Evolutionary conservation across 1,284 basidiomycete genomes (phyloP).

Genomic region (Cutaneotrichosporon dermatis): DNA sequence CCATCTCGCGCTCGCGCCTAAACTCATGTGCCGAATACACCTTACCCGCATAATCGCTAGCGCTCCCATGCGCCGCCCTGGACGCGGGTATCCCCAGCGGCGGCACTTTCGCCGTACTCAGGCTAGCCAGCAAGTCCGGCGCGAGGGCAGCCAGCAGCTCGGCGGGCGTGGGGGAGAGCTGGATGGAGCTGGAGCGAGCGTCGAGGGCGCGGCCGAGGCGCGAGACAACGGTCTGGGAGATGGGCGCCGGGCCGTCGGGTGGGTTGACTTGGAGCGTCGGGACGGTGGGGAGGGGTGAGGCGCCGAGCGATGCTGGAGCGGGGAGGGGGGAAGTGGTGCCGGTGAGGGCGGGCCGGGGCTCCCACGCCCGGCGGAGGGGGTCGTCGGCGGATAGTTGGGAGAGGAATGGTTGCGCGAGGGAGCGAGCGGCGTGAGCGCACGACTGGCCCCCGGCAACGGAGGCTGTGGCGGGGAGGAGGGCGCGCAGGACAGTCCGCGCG

Average conservation of each 20-base stretch:
- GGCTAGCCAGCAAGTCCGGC: conserved; percentile 9
- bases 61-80: conserved; percentile 5
- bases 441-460: not conserved
- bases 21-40: conserved; percentile 28
- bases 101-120: conserved; percentile 8
- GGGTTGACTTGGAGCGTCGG: not conserved
- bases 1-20: conserved; percentile 17
- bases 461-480: conserved; percentile 2
- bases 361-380: conserved; percentile 2
- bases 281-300: not conserved
- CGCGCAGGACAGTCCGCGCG: conserved; percentile 4
- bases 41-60: conserved; percentile 20
- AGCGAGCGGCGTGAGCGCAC: not conserved
- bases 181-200: not conserved
- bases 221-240: not conserved
- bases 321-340: not conserved
- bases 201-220: conserved; percentile 10
- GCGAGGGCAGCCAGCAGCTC: conserved; percentile 14
- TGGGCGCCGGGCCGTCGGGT: not conserved
- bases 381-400: not conserved
- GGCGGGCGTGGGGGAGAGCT: conserved; percentile 4
- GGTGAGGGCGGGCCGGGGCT: not conserved
- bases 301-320: not conserved
- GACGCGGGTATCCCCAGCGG: conserved; percentile 17
- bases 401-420: conserved; percentile 6